phyloP scores from a whole-genome alignment of 2,329 filamentous ascomycete species.

The Colletotrichum sp. region DNA sequence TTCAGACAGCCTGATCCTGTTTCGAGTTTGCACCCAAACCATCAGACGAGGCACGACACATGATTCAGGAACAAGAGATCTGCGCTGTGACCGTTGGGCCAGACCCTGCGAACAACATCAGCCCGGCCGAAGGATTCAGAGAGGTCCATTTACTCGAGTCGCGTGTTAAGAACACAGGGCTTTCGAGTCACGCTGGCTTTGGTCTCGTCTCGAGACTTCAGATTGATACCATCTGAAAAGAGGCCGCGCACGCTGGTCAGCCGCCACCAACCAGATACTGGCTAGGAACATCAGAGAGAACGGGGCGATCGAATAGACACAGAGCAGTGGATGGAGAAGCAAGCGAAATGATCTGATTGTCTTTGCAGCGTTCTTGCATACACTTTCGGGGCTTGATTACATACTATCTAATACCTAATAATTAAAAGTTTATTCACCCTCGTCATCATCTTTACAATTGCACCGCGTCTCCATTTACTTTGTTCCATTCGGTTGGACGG shows the following conservation, averaged over 20 bases:
- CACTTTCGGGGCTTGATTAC: neutral
- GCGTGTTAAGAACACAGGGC: neutral
- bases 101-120: neutral
- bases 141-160: neutral
- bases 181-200: neutral
- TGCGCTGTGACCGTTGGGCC: neutral
- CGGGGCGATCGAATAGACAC: neutral
- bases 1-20: neutral
- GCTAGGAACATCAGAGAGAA: neutral
- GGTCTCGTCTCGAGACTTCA: neutral
- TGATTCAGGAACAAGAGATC: neutral
- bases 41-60: neutral
- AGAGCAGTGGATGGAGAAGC: accelerated
- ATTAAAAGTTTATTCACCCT: neutral
- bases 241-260: neutral
- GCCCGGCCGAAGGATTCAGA: neutral
- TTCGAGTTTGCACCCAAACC: neutral
- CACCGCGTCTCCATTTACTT: neutral
- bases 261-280: accelerated
- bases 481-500: neutral
- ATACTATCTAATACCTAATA: neutral
- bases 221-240: neutral
- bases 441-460: neutral
- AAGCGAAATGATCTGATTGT: accelerated
- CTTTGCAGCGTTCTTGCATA: neutral